phyloP scores from a whole-genome alignment of 116 monocot species.

The Cymodocea nodosa region DNA sequence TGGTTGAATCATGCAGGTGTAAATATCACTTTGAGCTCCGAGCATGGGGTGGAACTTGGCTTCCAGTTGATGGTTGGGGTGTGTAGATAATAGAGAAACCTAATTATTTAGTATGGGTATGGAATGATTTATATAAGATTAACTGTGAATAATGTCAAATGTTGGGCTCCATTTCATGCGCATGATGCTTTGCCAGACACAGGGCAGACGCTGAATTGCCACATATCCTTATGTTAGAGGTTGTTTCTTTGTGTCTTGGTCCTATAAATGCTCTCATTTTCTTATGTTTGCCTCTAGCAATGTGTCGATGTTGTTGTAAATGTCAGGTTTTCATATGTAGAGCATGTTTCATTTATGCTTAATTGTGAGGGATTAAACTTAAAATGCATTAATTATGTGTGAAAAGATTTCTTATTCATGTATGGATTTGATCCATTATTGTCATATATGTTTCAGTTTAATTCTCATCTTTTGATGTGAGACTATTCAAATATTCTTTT shows the following conservation, averaged over 20 bases:
- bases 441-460: too few relatives aligned
- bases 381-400: too few relatives aligned
- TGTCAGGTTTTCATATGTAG: too few relatives aligned
- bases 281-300: not conserved
- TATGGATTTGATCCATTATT: too few relatives aligned
- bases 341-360: too few relatives aligned
- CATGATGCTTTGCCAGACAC: not conserved
- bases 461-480: too few relatives aligned
- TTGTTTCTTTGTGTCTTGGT: too few relatives aligned
- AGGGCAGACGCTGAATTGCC: not conserved
- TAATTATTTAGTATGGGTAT: not conserved
- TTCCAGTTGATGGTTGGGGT: conserved; percentile 5
- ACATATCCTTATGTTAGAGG: not conserved
- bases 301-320: not conserved
- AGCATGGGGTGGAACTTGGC: not conserved
- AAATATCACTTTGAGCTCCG: conserved; percentile 1
- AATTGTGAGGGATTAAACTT: too few relatives aligned
- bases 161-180: not conserved
- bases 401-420: too few relatives aligned
- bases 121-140: not conserved
- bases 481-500: too few relatives aligned
- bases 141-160: conserved; percentile 2
- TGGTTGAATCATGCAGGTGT: conserved; percentile 2
- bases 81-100: not conserved
- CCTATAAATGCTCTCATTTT: not conserved